A percentile compares a stretch with the other conserved stretches of the same genome.
Evolutionary conservation across 805 yeast species (phyloP).

Genomic region (Yamadazyma ubonensis): DNA sequence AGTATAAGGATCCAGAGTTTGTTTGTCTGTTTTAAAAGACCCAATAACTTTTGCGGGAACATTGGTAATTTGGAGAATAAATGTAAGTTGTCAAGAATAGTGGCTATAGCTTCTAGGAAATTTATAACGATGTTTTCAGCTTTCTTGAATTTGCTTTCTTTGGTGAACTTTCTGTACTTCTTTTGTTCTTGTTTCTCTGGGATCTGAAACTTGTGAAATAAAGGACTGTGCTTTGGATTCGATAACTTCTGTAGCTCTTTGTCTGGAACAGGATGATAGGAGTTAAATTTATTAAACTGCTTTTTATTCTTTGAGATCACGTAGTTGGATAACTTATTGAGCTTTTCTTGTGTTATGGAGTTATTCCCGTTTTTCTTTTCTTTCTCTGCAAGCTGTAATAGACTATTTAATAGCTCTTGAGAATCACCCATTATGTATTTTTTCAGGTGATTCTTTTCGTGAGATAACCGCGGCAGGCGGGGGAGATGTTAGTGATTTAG

Average conservation of each 20-base stretch:
- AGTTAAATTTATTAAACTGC: constrained; percentile 13
- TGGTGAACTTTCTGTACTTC: constrained; percentile 6
- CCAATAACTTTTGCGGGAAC: constrained; percentile 36
- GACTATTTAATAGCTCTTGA: constrained; percentile 27
- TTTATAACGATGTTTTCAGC: constrained; percentile 30
- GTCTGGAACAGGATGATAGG: constrained; percentile 22
- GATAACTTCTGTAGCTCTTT: background rate
- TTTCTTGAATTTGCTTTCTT: constrained; percentile 28
- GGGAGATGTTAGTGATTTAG: background rate
- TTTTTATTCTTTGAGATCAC: constrained; percentile 19
- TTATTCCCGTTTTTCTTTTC: constrained; percentile 39
- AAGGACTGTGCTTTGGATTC: constrained; percentile 24
- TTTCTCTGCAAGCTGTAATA: constrained; percentile 32
- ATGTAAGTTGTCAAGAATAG: constrained; percentile 41
- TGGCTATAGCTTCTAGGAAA: constrained; percentile 37
- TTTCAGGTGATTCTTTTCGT: constrained; percentile 1
- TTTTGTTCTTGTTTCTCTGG: constrained; percentile 13
- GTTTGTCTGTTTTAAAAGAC: constrained; percentile 40
- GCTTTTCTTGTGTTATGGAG: constrained; percentile 37
- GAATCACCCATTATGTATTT: constrained; percentile 12
- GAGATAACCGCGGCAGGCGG: constrained; percentile 3
- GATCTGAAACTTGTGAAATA: constrained; percentile 31
- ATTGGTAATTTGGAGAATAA: constrained; percentile 42
- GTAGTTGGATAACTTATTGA: constrained; percentile 29
- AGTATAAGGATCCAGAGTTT: constrained; percentile 43